Conservation (phyloP, 2,329 filamentous ascomycete genomes). For the Trichophyton rubrum region DNA sequence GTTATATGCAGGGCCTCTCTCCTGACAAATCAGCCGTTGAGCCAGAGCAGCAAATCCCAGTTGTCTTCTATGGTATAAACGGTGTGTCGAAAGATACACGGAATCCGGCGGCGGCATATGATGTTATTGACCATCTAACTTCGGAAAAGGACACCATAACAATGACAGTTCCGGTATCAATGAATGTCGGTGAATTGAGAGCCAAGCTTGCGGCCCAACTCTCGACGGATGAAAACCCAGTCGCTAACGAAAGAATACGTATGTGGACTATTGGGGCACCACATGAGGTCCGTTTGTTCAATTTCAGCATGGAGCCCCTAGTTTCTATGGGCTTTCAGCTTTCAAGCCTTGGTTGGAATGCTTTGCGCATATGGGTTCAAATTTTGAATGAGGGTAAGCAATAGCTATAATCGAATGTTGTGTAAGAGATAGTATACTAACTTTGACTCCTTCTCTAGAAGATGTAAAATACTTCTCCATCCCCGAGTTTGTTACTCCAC, state of each 20-base stretch:
- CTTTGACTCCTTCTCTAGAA: not conserved
- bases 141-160: not conserved
- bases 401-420: not conserved
- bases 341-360: not conserved
- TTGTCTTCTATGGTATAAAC: not conserved
- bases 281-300: not conserved
- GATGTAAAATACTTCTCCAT: not conserved
- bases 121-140: not conserved
- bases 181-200: slow-evolving; percentile 26
- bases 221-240: slow-evolving; percentile 16
- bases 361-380: slow-evolving; percentile 1
- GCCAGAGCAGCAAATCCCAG: not conserved
- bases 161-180: slow-evolving; percentile 22
- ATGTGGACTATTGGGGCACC: slow-evolving; percentile 22
- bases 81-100: not conserved
- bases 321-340: not conserved
- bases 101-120: not conserved
- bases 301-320: not conserved
- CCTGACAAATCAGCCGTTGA: not conserved
- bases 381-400: not conserved
- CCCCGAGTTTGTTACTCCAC: not conserved
- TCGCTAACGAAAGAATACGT: slow-evolving; percentile 26
- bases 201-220: slow-evolving; percentile 25
- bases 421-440: not conserved
- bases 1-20: not conserved